A percentile compares a stretch with the other conserved stretches of the same genome.
phyloP scores from a whole-genome alignment of 2,329 filamentous ascomycete species.

The Pseudocercospora eumusae region DNA sequence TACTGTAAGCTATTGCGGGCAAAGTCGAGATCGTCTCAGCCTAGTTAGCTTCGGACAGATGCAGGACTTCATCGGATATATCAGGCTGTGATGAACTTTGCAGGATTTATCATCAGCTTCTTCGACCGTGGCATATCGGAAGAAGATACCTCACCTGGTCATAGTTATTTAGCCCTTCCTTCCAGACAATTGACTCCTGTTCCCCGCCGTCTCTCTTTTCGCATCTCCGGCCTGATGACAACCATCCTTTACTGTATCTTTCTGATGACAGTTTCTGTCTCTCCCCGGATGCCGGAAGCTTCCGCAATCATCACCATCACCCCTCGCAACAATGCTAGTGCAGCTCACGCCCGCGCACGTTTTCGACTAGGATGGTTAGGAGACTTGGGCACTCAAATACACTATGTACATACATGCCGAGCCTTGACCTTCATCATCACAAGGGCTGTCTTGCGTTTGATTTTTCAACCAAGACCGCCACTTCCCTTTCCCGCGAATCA shows the following conservation, averaged over 20 bases:
- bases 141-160: not conserved
- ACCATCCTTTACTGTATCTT: not conserved
- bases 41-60: not conserved
- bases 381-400: not conserved
- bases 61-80: not conserved
- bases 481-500: not conserved
- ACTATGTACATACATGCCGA: too few relatives aligned
- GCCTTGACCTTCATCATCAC: not conserved
- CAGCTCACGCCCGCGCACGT: constrained; percentile 12
- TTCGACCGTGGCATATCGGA: not conserved
- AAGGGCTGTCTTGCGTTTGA: not conserved
- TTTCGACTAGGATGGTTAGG: not conserved
- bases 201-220: not conserved
- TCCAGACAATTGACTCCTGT: not conserved
- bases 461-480: not conserved
- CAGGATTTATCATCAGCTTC: not conserved
- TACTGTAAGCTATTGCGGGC: too few relatives aligned
- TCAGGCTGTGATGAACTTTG: not conserved
- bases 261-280: too few relatives aligned
- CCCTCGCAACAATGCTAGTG: constrained; percentile 6
- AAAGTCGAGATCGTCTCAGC: not conserved
- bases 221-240: not conserved
- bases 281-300: not conserved
- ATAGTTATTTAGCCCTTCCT: not conserved
- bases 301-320: not conserved